These are phyloP conservation scores for Pichia sp. DNA, from an alignment of 1,139 yeast species.

Conservation along the genomic window DNA sequence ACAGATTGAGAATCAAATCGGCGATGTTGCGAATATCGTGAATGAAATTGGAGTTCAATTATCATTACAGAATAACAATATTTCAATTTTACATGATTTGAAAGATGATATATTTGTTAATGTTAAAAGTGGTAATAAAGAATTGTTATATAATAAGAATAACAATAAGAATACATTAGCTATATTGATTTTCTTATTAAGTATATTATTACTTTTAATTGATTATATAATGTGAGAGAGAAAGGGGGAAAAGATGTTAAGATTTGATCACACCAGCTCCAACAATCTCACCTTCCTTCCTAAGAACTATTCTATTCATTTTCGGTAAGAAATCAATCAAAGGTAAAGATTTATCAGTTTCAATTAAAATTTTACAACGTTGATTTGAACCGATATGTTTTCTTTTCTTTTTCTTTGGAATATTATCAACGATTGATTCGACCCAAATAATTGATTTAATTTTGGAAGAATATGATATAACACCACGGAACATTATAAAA, in stretches of 20 bases:
- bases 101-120: slow-evolving; percentile 66
- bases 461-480: slow-evolving; percentile 47
- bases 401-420: slow-evolving; percentile 36
- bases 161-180: slow-evolving; percentile 55
- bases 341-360: slow-evolving; percentile 8
- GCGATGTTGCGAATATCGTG: slow-evolving; percentile 75
- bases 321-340: slow-evolving; percentile 25
- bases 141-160: slow-evolving; percentile 61
- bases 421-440: slow-evolving; percentile 9
- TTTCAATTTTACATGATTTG: slow-evolving; percentile 57
- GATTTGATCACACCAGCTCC: slow-evolving; percentile 70
- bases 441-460: slow-evolving; percentile 13
- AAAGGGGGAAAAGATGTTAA: slow-evolving; percentile 3
- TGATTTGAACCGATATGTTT: slow-evolving; percentile 71
- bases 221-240: slow-evolving; percentile 44
- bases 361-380: slow-evolving; percentile 60
- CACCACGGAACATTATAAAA: slow-evolving; percentile 74
- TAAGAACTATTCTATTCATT: slow-evolving; percentile 73
- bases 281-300: slow-evolving; percentile 79
- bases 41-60: slow-evolving; percentile 71
- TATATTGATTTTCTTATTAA: slow-evolving; percentile 49
- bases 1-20: slow-evolving; percentile 66
- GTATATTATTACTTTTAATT: slow-evolving; percentile 52
- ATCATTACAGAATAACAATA: slow-evolving; percentile 67
- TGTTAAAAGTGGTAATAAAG: slow-evolving; percentile 66